Evolutionary conservation across 495 filamentous ascomycete genomes (phyloP).

Genomic region (Ramalina intermedia): DNA sequence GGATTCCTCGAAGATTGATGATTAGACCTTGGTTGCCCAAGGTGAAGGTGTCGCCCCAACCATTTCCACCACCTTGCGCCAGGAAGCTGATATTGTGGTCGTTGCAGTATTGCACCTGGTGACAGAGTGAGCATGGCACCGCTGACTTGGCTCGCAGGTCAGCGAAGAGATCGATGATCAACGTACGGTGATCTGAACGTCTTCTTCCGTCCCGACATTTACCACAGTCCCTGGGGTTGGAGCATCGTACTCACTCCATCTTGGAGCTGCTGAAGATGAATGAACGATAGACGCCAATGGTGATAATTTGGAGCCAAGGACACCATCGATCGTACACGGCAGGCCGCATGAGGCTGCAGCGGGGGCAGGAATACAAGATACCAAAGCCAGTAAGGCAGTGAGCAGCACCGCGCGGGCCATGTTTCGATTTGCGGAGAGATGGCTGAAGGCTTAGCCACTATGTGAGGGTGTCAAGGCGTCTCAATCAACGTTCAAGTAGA

Average conservation of each 20-base stretch:
- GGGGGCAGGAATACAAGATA: not conserved
- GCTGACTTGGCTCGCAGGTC: not conserved
- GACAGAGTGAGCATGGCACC: not conserved
- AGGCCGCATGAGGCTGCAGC: not conserved
- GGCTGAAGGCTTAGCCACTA: too few relatives aligned
- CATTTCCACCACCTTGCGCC: conserved; percentile 18
- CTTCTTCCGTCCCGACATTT: conserved; percentile 17
- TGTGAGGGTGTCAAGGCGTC: too few relatives aligned
- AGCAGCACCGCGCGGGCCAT: not conserved
- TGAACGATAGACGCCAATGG: not conserved
- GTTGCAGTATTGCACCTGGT: conserved; percentile 10
- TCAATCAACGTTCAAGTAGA: too few relatives aligned
- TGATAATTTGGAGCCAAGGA: not conserved
- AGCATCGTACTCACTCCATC: conserved; percentile 19
- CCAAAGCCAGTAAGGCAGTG: not conserved
- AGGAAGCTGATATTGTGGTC: conserved; percentile 16
- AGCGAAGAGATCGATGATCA: not conserved
- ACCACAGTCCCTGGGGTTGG: conserved; percentile 17
- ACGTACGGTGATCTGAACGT: conserved; percentile 17
- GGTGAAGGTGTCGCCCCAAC: conserved; percentile 18
- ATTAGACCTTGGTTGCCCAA: conserved; percentile 10
- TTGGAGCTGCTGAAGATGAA: not conserved
- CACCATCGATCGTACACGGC: not conserved
- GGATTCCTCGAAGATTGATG: conserved; percentile 16
- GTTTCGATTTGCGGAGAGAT: not conserved